A percentile compares a stretch with the other conserved stretches of the same genome.
phyloP scores from a whole-genome alignment of 768 basidiomycete species.

The Podaxis rugospora region DNA sequence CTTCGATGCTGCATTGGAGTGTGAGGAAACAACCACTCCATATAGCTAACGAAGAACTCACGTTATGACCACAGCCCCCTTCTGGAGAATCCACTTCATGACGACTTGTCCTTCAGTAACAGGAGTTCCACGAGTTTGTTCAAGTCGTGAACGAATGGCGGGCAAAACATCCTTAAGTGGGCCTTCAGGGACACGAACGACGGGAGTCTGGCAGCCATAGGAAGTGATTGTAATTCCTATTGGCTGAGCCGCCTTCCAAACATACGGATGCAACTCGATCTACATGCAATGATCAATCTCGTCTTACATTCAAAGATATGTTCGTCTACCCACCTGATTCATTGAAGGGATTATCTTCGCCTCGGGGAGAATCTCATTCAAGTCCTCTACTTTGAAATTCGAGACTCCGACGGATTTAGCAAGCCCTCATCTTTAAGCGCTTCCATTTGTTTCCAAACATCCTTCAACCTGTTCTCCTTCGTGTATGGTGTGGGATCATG shows the following conservation, averaged over 20 bases:
- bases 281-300: conserved; percentile 20
- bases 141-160: conserved; percentile 46
- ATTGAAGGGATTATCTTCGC: conserved; percentile 58
- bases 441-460: conserved; percentile 62
- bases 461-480: conserved; percentile 38
- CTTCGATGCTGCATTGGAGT: conserved; percentile 34
- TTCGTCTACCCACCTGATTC: conserved; percentile 49
- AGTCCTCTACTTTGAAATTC: conserved; percentile 55
- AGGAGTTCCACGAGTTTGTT: conserved; percentile 32
- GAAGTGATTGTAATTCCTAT: conserved; percentile 62
- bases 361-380: conserved; percentile 46
- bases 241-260: conserved; percentile 54
- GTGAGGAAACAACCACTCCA: not conserved
- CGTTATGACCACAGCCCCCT: conserved; percentile 65
- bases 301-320: not conserved
- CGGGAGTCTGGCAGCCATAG: conserved; percentile 54
- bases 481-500: conserved; percentile 38
- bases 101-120: conserved; percentile 61
- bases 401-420: conserved; percentile 64
- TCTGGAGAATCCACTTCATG: conserved; percentile 62
- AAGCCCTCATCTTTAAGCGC: conserved; percentile 40
- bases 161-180: conserved; percentile 56
- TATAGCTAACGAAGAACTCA: conserved; percentile 23
- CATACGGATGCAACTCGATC: conserved; percentile 71
- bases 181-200: conserved; percentile 41